phyloP scores from a whole-genome alignment of 352 stramenopile species.

The Phytophthora colocasiae region DNA sequence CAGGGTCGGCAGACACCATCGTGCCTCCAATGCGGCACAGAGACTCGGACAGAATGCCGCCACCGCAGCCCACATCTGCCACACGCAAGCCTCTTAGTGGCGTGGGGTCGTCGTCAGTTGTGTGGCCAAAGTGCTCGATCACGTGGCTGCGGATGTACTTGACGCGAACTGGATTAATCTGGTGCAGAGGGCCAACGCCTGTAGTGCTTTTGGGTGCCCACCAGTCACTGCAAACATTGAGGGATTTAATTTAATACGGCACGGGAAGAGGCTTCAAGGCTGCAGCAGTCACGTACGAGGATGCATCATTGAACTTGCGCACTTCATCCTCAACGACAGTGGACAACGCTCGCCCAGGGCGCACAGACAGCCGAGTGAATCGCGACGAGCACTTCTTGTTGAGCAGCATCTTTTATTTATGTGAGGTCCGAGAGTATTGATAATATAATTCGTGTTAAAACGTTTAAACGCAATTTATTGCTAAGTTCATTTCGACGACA shows the following conservation, averaged over 20 bases:
- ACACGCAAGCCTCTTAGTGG: conserved; percentile 66
- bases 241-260: neutral
- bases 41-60: conserved; percentile 85
- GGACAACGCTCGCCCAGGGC: conserved; percentile 47
- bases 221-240: conserved; percentile 70
- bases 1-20: conserved; percentile 80
- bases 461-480: no score
- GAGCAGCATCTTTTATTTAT: conserved; percentile 28
- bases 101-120: conserved; percentile 52
- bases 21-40: conserved; percentile 78
- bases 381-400: conserved; percentile 6
- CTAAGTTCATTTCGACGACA: neutral
- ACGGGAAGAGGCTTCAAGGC: neutral
- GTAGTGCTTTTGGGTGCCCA: conserved; percentile 79
- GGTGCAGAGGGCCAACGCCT: conserved; percentile 79
- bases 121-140: conserved; percentile 68
- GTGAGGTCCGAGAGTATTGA: no score
- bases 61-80: conserved; percentile 81
- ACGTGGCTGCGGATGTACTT: conserved; percentile 83
- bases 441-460: no score
- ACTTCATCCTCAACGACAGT: conserved; percentile 83
- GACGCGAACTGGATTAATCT: conserved; percentile 86
- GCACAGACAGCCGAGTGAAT: conserved; percentile 5
- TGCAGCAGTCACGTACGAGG: conserved; percentile 54
- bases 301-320: conserved; percentile 80